Conservation (phyloP, 345 rosid species). For the Draba incana region DNA sequence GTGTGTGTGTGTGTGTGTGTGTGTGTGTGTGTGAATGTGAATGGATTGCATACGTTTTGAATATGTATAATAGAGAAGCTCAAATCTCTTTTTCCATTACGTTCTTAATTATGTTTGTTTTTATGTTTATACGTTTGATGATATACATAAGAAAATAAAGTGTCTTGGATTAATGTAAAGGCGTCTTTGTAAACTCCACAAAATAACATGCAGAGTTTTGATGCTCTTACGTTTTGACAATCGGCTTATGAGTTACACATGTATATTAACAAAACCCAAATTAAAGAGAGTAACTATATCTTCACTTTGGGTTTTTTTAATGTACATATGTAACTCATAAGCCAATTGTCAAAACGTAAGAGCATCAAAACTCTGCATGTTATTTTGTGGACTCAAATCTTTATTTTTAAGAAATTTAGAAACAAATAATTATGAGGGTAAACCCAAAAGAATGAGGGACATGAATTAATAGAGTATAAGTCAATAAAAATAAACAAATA, state of each 20-base stretch:
- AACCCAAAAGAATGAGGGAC: not conserved
- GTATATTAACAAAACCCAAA: too few relatives aligned
- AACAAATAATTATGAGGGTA: not conserved
- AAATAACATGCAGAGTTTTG: too few relatives aligned
- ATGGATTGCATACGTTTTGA: too few relatives aligned
- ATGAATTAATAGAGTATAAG: not conserved
- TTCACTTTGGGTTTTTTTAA: not conserved
- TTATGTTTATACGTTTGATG: not conserved
- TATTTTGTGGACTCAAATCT: not conserved
- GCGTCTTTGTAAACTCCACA: not conserved
- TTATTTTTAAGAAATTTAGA: not conserved
- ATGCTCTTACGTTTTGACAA: too few relatives aligned
- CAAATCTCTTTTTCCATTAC: not conserved
- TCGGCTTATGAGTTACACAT: too few relatives aligned
- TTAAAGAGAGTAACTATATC: not conserved
- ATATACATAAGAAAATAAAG: not conserved
- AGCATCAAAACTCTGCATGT: not conserved
- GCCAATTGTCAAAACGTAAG: not conserved
- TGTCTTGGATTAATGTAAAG: not conserved
- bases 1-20: too few relatives aligned
- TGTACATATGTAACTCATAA: conserved; percentile 8
- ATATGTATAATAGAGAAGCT: too few relatives aligned
- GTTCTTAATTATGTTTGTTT: not conserved
- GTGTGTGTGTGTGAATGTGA: too few relatives aligned
- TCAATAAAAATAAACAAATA: conserved; percentile 1